These are phyloP conservation scores for Pestalotiopsis fici DNA, from an alignment of 2,329 filamentous ascomycete genomes.

Conservation along the genomic window DNA sequence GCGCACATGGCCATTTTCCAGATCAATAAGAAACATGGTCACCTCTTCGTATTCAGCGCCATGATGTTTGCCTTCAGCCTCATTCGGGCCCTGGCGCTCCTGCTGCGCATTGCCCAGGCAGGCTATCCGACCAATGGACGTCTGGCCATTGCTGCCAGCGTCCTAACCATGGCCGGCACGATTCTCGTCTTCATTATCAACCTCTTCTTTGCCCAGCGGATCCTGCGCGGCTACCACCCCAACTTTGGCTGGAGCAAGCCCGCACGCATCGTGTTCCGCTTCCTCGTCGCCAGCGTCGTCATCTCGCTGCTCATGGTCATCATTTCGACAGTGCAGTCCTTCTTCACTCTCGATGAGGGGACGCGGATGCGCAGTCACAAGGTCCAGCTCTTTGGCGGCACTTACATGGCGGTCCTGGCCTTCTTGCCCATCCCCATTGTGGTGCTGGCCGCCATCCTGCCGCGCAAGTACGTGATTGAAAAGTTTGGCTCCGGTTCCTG, in stretches of 20 bases:
- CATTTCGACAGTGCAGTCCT: conserved; percentile 26
- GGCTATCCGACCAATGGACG: conserved; percentile 23
- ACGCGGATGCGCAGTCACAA: conserved; percentile 19
- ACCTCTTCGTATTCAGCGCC: conserved; percentile 38
- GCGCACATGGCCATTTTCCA: conserved; percentile 59
- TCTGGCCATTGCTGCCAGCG: conserved; percentile 32
- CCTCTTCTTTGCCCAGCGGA: conserved; percentile 38
- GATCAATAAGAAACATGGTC: conserved; percentile 31
- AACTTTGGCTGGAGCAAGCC: conserved; percentile 33
- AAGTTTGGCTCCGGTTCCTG: conserved; percentile 59
- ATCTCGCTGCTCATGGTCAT: conserved; percentile 32
- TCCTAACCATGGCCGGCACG: conserved; percentile 38
- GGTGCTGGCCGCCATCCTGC: conserved; percentile 2
- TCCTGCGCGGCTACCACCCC: conserved; percentile 38
- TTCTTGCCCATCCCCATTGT: conserved; percentile 33
- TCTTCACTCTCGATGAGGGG: conserved; percentile 23
- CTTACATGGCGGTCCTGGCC: conserved; percentile 29
- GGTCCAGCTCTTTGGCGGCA: conserved; percentile 28
- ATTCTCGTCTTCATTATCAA: conserved; percentile 36
- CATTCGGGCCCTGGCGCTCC: conserved; percentile 32
- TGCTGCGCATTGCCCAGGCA: conserved; percentile 37
- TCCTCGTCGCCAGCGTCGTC: conserved; percentile 27
- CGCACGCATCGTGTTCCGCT: conserved; percentile 25
- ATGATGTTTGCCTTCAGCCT: conserved; percentile 38
- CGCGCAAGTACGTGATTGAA: conserved; percentile 36